Conservation (phyloP, 129 eudicot genomes). For the Saussurea involucrata region DNA sequence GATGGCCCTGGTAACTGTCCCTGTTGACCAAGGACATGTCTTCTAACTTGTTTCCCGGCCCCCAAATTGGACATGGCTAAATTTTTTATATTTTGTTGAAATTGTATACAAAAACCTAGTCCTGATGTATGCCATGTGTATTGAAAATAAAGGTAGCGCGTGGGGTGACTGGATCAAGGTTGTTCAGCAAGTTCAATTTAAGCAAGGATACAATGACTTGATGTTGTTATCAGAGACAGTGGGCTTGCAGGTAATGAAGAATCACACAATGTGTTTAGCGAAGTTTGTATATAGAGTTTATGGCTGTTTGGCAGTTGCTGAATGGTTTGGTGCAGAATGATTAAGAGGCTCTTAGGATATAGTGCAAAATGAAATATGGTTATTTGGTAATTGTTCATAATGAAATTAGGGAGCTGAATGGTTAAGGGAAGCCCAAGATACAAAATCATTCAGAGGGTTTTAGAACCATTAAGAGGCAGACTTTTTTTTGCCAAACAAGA, state of each 20-base stretch:
- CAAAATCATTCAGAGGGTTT: too few relatives aligned
- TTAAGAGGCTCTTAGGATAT: too few relatives aligned
- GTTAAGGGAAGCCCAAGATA: too few relatives aligned
- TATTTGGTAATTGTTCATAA: too few relatives aligned
- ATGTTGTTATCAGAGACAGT: constrained; percentile 70
- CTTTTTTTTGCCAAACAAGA: too few relatives aligned
- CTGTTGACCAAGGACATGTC: not conserved
- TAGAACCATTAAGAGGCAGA: too few relatives aligned
- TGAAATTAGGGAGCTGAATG: too few relatives aligned
- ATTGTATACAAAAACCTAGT: not conserved
- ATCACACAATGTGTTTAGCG: not conserved
- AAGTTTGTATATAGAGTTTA: not conserved
- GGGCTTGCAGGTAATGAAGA: constrained; percentile 82
- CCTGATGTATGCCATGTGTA: not conserved
- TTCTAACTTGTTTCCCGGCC: not conserved
- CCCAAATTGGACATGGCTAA: not conserved
- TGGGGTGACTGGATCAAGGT: constrained; percentile 80
- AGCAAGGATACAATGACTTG: constrained; percentile 75
- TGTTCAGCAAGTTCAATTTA: constrained; percentile 54
- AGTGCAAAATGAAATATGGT: too few relatives aligned
- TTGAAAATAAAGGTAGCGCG: constrained; percentile 58
- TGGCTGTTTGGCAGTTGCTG: too few relatives aligned
- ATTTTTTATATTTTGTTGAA: not conserved
- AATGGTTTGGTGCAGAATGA: too few relatives aligned
- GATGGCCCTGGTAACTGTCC: not conserved